Base-by-base conservation (phyloP, 139 green algal species). In the Desmodesmus armatus region DNA sequence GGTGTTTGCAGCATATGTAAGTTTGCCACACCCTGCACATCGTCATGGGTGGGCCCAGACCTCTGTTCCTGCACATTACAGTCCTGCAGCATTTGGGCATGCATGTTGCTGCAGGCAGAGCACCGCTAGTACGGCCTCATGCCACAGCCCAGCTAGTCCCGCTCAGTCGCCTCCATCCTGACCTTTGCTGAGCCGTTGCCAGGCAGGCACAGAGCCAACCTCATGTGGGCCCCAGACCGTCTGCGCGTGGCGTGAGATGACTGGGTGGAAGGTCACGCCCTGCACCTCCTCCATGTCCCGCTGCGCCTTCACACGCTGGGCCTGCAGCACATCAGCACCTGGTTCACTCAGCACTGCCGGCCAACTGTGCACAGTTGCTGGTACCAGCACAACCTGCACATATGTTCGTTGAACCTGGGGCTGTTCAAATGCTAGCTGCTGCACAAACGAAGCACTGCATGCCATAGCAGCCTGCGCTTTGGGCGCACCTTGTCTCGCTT, bases 241-340 rank as follows among this genome's bases (percentile, higher is more conserved):
- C 85, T 93, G 76, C 33, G 90, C 91, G 41, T 94, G 62, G 15
- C 78, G 80, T 29, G 82, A 89, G 82, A 94, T 92, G 49, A 89
- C 80, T 25, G 92, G 92, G 27, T 73, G 31, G 39, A 91, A 92
- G 2, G 90, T 95, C 7, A 82, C 85, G 6, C 85, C 89, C 35
- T 86, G 71, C 79, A 94, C 70, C 85, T 94, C 89, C 47, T 67
- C 43, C 2, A 78, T 85, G 37, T 87, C 87, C 35, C 83, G 66
- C 79, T 90, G 77, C 9, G 70, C 78, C n/a, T 83, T 76, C 51
- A 81, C 80, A 0, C 63, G 40, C 58, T 86, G 62, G 6, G 78
- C 87, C 86, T 94, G 88, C 76, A 82, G 72, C 44, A 65, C n/a
- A n/a, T n/a, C n/a, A n/a, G n/a, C n/a, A n/a, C n/a, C n/a, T n/a